Evolutionary conservation across 805 yeast species (phyloP), one percentile per base, ranked within the genome.

Genomic region (Suhomyces prunicola): DNA sequence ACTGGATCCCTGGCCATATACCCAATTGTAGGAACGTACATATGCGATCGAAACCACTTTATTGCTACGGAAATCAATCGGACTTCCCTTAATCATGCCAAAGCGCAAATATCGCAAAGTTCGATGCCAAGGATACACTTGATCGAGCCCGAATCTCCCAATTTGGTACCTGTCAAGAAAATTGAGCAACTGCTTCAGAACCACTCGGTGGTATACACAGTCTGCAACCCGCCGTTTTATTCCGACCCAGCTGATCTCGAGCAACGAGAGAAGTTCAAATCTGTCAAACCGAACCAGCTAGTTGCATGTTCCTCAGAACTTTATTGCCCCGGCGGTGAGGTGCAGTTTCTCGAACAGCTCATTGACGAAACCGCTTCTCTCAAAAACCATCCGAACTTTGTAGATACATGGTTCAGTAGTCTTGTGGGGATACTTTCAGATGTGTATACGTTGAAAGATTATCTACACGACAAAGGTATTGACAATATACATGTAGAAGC

Each of bases 171-270:
- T 26, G 24, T 19, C 44, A 26, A 22, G 19, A 17, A 10, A 7
- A 13, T 42, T 9, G 26, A 42, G 24, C 24, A 35, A 35, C 13
- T 9, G 22, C 15, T 23, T 19, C 47, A 44, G 19, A 17, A 13
- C 13, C 23, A 39, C 47, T 57, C 40, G 4, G 42, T 48, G 12
- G 19, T 50, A 45, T 60, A 60, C 39, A 52, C 59, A 3, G 51
- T 62, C 13, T 62, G 66, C 48, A 62, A 62, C 44, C 66, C 66
- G 3, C 66, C 66, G 4, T 62, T 62, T 45, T 62, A 62, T 53
- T 13, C 42, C 27, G 47, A 48, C 41, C 13, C 10, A 8, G 31
- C 45, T 5, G 62, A 60, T 12, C 41, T 48, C 7, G 33, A 33
- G 17, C 50, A 22, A 13, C 55, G 51, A 29, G 54, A 54, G 9